phyloP scores from a whole-genome alignment of 805 yeast genomes.

The Starmerella bombi region DNA sequence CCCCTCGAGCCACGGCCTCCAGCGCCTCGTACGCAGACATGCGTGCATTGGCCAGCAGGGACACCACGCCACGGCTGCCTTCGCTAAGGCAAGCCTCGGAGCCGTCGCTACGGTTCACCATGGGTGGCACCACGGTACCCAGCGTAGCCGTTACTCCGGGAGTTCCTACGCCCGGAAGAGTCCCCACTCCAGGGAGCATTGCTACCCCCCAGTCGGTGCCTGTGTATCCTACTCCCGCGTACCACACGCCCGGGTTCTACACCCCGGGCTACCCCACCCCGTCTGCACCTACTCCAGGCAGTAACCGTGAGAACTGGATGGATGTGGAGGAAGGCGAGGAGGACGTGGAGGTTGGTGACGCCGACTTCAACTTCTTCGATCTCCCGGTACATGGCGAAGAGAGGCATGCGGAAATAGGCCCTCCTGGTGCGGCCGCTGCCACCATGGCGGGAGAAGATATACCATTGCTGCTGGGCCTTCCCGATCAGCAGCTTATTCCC shows the following conservation, averaged over 20 bases:
- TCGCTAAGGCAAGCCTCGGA: neutral
- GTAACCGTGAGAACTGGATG: conserved; percentile 9
- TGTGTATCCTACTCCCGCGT: conserved; percentile 12
- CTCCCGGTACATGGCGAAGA: conserved; percentile 5
- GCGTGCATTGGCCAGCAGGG: neutral
- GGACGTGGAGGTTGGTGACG: conserved; percentile 30
- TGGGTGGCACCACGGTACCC: neutral
- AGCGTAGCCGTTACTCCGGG: neutral
- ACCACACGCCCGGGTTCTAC: conserved; percentile 11
- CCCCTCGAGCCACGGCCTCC: conserved; percentile 4
- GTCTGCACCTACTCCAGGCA: conserved; percentile 5
- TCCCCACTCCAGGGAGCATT: neutral
- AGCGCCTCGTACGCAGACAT: neutral
- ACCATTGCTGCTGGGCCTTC: neutral
- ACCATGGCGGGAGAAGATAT: neutral
- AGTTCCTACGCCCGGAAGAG: neutral
- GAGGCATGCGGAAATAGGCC: neutral
- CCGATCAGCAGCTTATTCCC: neutral
- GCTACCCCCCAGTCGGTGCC: neutral
- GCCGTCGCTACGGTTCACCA: neutral
- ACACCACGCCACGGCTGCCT: neutral
- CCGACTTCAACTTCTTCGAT: conserved; percentile 33
- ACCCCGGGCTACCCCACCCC: conserved; percentile 3
- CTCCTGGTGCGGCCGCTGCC: too few species aligned
- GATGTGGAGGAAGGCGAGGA: conserved; percentile 20